Evolutionary conservation across 108 stramenopile species (phyloP), one percentile per base, ranked within the genome.

Genomic region (Epithemia pelagica): DNA sequence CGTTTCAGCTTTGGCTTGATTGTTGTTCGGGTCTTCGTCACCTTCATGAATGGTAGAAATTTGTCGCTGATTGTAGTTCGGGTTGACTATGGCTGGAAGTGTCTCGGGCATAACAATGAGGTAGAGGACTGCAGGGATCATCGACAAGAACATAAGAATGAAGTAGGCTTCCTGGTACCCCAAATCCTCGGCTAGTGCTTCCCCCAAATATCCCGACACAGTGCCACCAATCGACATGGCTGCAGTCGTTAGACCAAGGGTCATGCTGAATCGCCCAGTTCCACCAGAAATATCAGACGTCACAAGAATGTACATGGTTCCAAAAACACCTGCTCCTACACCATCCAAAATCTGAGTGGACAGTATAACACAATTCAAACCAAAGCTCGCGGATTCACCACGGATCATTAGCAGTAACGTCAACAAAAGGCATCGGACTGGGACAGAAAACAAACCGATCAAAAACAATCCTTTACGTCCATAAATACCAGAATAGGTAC

Each of bases 191-290:
- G 92, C 92, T 46, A 94, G 74, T 0, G 85, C 86, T 75, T 90
- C 84, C 15, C 92, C 92, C 58, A 94, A 68, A 67, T 88, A 90
- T 58, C 92, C 88, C 61, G 83, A 85, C 20, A 94, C 84, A n/a
- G 92, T 94, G n/a, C 92, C 88, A 25, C 92, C 92, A 71, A 94
- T 90, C 30, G 82, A 85, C 92, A 94, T 94, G 64, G 88, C 88
- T 37, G 89, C 89, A 24, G 87, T 89, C 2, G 88, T 90, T 5
- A 94, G 46, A 30, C 92, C 92, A 58, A 94, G 64, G 10, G 84
- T 88, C 28, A 94, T 65, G 53, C 82, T 81, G 62, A 94, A 94
- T 20, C 92, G 81, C 0, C 92, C 92, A 10, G 92, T 87, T 53
- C 89, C 92, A 52, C 84, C 87, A 66, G 80, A 78, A 52, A 94